These are phyloP conservation scores for Salix purpurea DNA, from an alignment of 345 rosid genomes.

Conservation along the genomic window DNA sequence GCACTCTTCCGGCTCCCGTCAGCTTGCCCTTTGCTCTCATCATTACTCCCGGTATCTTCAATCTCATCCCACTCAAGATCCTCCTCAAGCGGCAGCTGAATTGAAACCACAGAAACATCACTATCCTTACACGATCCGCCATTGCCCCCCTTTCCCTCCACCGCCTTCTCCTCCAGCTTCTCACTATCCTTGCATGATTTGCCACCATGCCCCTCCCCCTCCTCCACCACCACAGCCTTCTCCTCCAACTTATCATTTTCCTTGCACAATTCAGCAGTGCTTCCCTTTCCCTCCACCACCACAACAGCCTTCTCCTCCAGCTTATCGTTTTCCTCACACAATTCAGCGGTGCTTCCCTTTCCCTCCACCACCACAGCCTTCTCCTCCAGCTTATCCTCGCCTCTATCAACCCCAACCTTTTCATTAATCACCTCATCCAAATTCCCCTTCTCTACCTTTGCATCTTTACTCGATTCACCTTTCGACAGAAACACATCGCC, in stretches of 20 bases:
- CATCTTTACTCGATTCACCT: conserved; percentile 1
- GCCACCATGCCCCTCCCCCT: background rate
- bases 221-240: background rate
- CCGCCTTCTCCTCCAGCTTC: conserved; percentile 19
- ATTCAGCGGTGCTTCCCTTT: background rate
- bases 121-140: conserved; percentile 51
- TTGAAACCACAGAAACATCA: conserved; percentile 63
- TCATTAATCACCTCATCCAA: conserved; percentile 7
- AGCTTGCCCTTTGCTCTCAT: conserved; percentile 30
- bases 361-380: background rate
- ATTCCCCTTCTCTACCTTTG: background rate
- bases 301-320: background rate
- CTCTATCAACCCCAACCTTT: conserved; percentile 2
- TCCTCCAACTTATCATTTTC: background rate
- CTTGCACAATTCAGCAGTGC: no score
- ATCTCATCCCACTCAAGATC: conserved; percentile 85
- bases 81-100: conserved; percentile 50
- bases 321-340: background rate
- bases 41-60: conserved; percentile 53
- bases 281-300: background rate
- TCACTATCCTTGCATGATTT: background rate
- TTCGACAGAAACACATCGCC: conserved; percentile 1
- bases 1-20: conserved; percentile 6
- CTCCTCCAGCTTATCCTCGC: background rate
- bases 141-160: conserved; percentile 27